These are phyloP conservation scores for Boletus reticulatus DNA, from an alignment of 768 basidiomycete species.

Conservation along the genomic window DNA sequence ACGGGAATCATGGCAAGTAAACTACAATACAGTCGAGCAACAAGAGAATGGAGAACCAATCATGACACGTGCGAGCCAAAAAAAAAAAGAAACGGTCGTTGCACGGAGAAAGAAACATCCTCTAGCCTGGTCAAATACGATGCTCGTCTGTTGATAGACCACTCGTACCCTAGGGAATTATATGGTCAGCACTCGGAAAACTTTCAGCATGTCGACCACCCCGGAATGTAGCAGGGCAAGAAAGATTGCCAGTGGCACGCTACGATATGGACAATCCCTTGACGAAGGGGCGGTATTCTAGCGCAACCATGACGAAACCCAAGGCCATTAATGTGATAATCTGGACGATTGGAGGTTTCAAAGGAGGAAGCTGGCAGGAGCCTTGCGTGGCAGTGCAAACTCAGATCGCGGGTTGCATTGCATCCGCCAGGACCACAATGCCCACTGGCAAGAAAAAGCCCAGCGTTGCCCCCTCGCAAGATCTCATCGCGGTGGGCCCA, in stretches of 20 bases:
- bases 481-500: slow-evolving; percentile 56
- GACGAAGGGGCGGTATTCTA: slow-evolving; percentile 65
- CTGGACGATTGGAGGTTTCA: slow-evolving; percentile 59
- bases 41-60: too few species aligned
- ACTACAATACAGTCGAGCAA: background rate
- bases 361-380: slow-evolving; percentile 41
- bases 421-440: slow-evolving; percentile 6
- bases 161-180: slow-evolving; percentile 68
- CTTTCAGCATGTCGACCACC: too few species aligned
- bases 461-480: slow-evolving; percentile 27
- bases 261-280: slow-evolving; percentile 45
- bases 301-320: slow-evolving; percentile 53
- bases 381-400: background rate
- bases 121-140: slow-evolving; percentile 54
- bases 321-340: slow-evolving; percentile 62
- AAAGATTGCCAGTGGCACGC: too few species aligned
- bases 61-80: too few species aligned
- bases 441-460: slow-evolving; percentile 32
- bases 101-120: background rate
- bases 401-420: background rate
- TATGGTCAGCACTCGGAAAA: background rate
- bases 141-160: slow-evolving; percentile 64
- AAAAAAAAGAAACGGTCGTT: too few species aligned
- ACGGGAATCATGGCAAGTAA: background rate
- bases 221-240: too few species aligned